Evolutionary conservation across 768 basidiomycete species (phyloP), one percentile per base, ranked within the genome.

Genomic region (Hygrocybe punicea): DNA sequence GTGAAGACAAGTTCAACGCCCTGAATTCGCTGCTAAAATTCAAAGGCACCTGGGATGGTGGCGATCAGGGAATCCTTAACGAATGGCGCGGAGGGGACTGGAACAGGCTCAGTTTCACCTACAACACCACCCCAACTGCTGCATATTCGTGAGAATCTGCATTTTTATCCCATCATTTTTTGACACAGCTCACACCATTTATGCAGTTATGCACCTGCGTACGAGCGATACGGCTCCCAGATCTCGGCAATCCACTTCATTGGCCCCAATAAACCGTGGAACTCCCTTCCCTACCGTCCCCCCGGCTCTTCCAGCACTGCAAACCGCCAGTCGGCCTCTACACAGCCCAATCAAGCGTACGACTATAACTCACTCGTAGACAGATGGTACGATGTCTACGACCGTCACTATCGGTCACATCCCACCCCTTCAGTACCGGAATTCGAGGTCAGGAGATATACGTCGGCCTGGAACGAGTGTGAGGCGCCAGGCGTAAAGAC

Each of bases 121-220:
- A 97, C 76, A 99, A 99, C 72, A 97, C 95, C 14, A 98, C 97
- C 2, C 97, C 97, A 16, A 93, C 93, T 13, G 93, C 96, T 57
- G 93, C 88, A 53, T 98, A 98, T 76, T 94, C 92, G 89, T 95
- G 66, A 78, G 91, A 84, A 34, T 55, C 59, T 55, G 44, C 23
- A 57, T 29, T 4, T 29, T 29, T 29, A 46, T 63, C 62, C 29
- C 52, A n/a, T n/a, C 52, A 67, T 58, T 67, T 44, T 55, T 60
- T 65, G 60, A 64, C 47, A 59, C 63, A 60, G 62, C 58, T 64
- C 57, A 68, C 70, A 61, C 65, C 61, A 33, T 49, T 54, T 55
- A 62, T 65, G 42, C 55, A 95, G 92, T 51, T 99, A 98, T 75
- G 93, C 94, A 5, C 97, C 97, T 56, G 97, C 97, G 11, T 98